Conservation (phyloP, 352 stramenopile genomes). For the Phytophthora megakarya region DNA sequence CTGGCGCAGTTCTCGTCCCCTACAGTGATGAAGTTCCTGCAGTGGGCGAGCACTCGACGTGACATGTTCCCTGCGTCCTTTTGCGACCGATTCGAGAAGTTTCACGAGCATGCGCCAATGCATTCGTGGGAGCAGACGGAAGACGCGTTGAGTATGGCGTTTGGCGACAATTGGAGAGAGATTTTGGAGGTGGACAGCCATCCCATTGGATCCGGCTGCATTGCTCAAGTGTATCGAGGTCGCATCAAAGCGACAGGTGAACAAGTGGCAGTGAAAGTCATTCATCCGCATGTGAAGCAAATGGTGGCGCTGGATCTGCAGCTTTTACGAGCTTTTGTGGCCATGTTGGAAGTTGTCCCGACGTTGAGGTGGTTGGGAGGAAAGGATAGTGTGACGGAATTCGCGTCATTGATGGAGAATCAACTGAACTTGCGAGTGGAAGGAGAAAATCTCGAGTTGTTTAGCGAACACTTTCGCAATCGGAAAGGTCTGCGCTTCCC, state of each 20-base stretch:
- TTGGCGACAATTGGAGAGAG: slow-evolving; percentile 82
- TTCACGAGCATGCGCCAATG: slow-evolving; percentile 89
- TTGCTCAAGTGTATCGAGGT: slow-evolving; percentile 94
- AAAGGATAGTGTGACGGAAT: slow-evolving; percentile 84
- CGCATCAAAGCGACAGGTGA: slow-evolving; percentile 65
- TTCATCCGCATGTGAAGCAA: slow-evolving; percentile 91
- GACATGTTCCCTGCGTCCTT: slow-evolving; percentile 93
- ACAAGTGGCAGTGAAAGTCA: slow-evolving; percentile 91
- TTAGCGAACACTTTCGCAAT: slow-evolving; percentile 76
- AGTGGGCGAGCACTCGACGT: slow-evolving; percentile 94
- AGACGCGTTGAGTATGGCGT: slow-evolving; percentile 76
- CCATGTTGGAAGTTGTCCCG: slow-evolving; percentile 66
- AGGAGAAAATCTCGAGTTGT: slow-evolving; percentile 86
- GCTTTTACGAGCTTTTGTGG: slow-evolving; percentile 67
- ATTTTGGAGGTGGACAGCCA: slow-evolving; percentile 57
- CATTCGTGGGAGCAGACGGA: slow-evolving; percentile 92
- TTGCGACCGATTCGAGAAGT: slow-evolving; percentile 89
- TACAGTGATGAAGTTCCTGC: slow-evolving; percentile 94
- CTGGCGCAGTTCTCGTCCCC: slow-evolving; percentile 79
- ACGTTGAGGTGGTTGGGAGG: slow-evolving; percentile 73
- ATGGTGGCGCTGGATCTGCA: slow-evolving; percentile 91
- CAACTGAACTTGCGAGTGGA: slow-evolving; percentile 94
- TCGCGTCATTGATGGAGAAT: slow-evolving; percentile 83
- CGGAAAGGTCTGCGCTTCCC: slow-evolving; percentile 76
- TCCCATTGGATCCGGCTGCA: slow-evolving; percentile 92